phyloP scores from a whole-genome alignment of 2,329 filamentous ascomycete species.

The Nemania serpens region DNA sequence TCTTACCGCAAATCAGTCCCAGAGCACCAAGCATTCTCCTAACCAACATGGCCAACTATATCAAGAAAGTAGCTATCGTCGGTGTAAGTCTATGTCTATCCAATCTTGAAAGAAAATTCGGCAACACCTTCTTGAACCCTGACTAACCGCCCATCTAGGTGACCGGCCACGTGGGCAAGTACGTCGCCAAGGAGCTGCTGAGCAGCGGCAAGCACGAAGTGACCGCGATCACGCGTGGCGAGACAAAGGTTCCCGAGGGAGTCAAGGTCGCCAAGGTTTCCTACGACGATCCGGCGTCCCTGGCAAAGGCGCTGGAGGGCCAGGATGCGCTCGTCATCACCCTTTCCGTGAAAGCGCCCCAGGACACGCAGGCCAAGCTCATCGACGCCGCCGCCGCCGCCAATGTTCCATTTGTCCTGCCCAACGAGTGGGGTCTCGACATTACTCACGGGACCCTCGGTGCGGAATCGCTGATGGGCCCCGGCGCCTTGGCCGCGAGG shows the following conservation, averaged over 20 bases:
- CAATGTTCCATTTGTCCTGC: constrained; percentile 59
- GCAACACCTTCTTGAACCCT: constrained; percentile 1
- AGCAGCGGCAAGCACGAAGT: constrained; percentile 54
- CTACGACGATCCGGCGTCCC: constrained; percentile 48
- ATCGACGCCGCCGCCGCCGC: constrained; percentile 60
- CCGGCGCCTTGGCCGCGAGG: constrained; percentile 27
- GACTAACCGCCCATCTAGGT: constrained; percentile 42
- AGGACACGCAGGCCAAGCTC: constrained; percentile 53
- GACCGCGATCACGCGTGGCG: constrained; percentile 55
- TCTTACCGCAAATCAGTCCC: neutral
- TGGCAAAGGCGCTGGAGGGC: constrained; percentile 55
- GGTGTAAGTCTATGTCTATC: constrained; percentile 48
- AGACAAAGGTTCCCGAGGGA: constrained; percentile 49
- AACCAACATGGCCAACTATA: constrained; percentile 40
- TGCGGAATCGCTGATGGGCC: constrained; percentile 40
- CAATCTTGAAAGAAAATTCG: neutral
- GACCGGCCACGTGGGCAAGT: constrained; percentile 47
- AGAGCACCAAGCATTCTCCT: neutral
- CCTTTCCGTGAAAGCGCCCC: constrained; percentile 49
- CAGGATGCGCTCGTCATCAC: constrained; percentile 65
- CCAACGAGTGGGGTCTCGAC: constrained; percentile 55
- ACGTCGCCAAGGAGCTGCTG: constrained; percentile 49
- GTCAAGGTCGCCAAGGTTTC: constrained; percentile 49
- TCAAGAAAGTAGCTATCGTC: constrained; percentile 52
- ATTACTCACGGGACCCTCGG: constrained; percentile 45